Evolutionary conservation across 208 protist species (phyloP).

Genomic region (Trypanosoma boissoni): DNA sequence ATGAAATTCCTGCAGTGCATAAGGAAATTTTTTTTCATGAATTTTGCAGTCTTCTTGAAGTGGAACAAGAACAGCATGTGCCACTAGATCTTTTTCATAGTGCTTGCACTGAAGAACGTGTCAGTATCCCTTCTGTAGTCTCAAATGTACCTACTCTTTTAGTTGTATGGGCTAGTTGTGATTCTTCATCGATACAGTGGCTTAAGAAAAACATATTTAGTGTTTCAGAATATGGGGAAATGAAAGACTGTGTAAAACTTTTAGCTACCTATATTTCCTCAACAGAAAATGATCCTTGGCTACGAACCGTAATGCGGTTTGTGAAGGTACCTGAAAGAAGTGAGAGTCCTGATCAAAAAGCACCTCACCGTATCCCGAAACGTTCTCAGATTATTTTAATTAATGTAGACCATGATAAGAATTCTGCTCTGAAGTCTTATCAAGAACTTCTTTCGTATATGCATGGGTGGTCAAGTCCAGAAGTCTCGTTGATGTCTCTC

Average conservation of each 20-base stretch:
- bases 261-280: conserved; percentile 26
- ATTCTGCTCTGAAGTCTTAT: conserved; percentile 29
- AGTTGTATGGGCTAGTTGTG: conserved; percentile 69
- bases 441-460: conserved; percentile 29
- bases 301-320: conserved; percentile 46
- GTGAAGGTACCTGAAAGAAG: conserved; percentile 26
- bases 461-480: conserved; percentile 51
- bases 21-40: conserved; percentile 30
- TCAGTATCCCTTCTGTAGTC: conserved; percentile 57
- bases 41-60: conserved; percentile 30
- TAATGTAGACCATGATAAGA: conserved; percentile 66
- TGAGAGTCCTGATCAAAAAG: conserved; percentile 17
- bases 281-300: conserved; percentile 66
- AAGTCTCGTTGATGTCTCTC: conserved; percentile 68
- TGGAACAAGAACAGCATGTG: conserved; percentile 24
- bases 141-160: conserved; percentile 67
- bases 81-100: conserved; percentile 45
- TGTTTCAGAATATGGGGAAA: conserved; percentile 21
- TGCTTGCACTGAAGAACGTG: conserved; percentile 41
- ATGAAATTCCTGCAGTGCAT: background rate
- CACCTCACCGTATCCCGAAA: conserved; percentile 33
- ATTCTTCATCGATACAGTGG: conserved; percentile 54
- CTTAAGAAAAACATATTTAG: conserved; percentile 68
- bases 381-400: conserved; percentile 82
- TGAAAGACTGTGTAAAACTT: conserved; percentile 9